These are phyloP conservation scores for Fusarium azukiicola DNA, from an alignment of 2,329 filamentous ascomycete species.

Conservation along the genomic window DNA sequence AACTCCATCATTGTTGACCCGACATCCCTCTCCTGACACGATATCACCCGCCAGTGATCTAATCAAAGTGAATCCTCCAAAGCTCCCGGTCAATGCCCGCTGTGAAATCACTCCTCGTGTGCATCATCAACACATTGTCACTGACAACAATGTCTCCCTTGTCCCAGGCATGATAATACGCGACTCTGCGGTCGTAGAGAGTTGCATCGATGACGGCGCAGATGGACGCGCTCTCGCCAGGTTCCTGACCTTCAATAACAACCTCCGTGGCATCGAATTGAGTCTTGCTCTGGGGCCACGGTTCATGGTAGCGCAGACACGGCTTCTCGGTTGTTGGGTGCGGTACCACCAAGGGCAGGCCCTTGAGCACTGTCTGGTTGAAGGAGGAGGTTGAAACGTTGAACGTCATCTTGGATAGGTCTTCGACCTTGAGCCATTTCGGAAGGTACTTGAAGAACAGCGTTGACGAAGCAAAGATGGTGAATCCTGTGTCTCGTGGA, in stretches of 20 bases:
- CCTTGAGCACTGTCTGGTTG: constrained; percentile 64
- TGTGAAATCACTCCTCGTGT: constrained; percentile 70
- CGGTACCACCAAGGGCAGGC: constrained; percentile 67
- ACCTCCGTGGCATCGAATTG: constrained; percentile 70
- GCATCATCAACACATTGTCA: constrained; percentile 73
- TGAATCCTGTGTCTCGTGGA: constrained; percentile 74
- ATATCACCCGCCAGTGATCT: background rate
- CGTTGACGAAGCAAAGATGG: constrained; percentile 74
- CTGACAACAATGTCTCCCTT: constrained; percentile 75
- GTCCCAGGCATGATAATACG: constrained; percentile 74
- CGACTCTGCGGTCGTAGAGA: constrained; percentile 72
- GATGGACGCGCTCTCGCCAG: constrained; percentile 59
- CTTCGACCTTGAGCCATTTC: constrained; percentile 58
- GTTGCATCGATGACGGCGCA: constrained; percentile 65
- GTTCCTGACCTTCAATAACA: constrained; percentile 62
- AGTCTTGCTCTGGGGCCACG: constrained; percentile 75
- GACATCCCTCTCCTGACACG: background rate
- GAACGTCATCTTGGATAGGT: constrained; percentile 69
- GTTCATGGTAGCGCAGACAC: constrained; percentile 77
- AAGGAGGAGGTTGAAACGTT: constrained; percentile 72
- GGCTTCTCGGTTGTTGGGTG: constrained; percentile 70
- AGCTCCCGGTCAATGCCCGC: constrained; percentile 69
- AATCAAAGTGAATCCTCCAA: constrained; percentile 75
- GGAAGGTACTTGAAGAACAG: constrained; percentile 72
- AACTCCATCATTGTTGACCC: background rate